Conservation (phyloP, 768 basidiomycete genomes). For the Hypsizygus marmoreus region DNA sequence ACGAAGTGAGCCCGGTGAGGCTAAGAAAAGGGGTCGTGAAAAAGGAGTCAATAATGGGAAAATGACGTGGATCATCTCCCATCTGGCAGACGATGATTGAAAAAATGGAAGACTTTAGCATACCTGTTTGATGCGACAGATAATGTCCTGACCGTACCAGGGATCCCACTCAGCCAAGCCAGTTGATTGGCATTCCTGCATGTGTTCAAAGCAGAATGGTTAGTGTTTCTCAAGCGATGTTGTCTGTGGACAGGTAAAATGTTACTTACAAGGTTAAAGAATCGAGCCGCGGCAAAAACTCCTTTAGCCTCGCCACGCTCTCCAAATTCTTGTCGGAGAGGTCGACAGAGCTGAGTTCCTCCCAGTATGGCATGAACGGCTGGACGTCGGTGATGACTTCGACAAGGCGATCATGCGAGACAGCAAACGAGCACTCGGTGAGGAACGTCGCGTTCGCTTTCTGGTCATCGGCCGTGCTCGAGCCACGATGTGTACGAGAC, state of each 20-base stretch:
- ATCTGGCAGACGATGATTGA: neutral
- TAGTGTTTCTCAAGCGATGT: neutral
- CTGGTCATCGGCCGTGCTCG: conserved; percentile 30
- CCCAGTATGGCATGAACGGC: conserved; percentile 96
- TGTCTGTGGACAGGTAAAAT: neutral
- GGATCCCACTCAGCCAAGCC: conserved; percentile 81
- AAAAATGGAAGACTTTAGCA: conserved; percentile 22
- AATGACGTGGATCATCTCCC: conserved; percentile 2
- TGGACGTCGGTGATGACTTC: conserved; percentile 93
- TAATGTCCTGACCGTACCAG: conserved; percentile 70
- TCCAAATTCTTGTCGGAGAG: conserved; percentile 73
- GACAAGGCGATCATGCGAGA: conserved; percentile 89
- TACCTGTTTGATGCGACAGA: conserved; percentile 78
- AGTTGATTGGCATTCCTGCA: conserved; percentile 76
- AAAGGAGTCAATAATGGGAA: conserved; percentile 8
- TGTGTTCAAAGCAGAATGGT: conserved; percentile 1
- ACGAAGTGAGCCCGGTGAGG: conserved; percentile 85
- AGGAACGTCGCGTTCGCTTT: conserved; percentile 60
- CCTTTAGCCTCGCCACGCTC: conserved; percentile 81
- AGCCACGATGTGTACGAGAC: conserved; percentile 40
- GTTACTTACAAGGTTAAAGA: conserved; percentile 69
- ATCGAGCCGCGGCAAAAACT: conserved; percentile 86
- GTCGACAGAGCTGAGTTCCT: conserved; percentile 72
- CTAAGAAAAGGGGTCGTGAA: conserved; percentile 37
- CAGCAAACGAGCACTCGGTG: conserved; percentile 95